A percentile compares a stretch with the other conserved stretches of the same genome.
Evolutionary conservation across 2,329 filamentous ascomycete genomes (phyloP).

Genomic region (Fusarium sarcochroum): DNA sequence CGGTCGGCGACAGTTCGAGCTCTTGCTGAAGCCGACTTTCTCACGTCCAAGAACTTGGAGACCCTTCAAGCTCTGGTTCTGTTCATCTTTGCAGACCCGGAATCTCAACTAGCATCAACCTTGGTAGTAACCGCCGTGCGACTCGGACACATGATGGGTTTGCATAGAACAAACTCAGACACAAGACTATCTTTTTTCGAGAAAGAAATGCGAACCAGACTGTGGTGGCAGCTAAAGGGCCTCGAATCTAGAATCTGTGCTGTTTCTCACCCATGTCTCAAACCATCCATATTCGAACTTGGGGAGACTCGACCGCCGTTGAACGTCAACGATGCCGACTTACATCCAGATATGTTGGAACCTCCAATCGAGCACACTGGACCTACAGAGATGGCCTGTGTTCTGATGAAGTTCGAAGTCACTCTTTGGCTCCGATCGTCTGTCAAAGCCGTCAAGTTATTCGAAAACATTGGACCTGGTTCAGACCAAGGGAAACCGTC

Average conservation of each 20-base stretch:
- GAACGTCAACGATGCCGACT: constrained; percentile 69
- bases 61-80: constrained; percentile 51
- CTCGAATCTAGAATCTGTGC: constrained; percentile 36
- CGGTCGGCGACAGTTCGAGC: constrained; percentile 45
- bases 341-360: constrained; percentile 64
- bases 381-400: constrained; percentile 69
- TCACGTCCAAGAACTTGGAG: constrained; percentile 49
- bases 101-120: constrained; percentile 47
- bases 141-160: constrained; percentile 47
- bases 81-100: constrained; percentile 50
- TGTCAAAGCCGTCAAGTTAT: constrained; percentile 33
- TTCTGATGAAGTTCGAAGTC: constrained; percentile 51
- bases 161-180: constrained; percentile 33
- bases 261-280: constrained; percentile 10
- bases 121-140: constrained; percentile 43
- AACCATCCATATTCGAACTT: constrained; percentile 16
- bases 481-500: constrained; percentile 19
- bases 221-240: constrained; percentile 49
- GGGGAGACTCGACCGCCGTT: constrained; percentile 58
- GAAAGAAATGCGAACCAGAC: constrained; percentile 47
- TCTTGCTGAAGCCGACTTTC: constrained; percentile 45
- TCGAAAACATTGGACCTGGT: constrained; percentile 28
- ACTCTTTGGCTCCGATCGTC: constrained; percentile 47
- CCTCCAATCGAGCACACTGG: constrained; percentile 61
- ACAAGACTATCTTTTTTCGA: constrained; percentile 42